Conservation (phyloP, 129 eudicot genomes). For the Flaveria brownii region DNA sequence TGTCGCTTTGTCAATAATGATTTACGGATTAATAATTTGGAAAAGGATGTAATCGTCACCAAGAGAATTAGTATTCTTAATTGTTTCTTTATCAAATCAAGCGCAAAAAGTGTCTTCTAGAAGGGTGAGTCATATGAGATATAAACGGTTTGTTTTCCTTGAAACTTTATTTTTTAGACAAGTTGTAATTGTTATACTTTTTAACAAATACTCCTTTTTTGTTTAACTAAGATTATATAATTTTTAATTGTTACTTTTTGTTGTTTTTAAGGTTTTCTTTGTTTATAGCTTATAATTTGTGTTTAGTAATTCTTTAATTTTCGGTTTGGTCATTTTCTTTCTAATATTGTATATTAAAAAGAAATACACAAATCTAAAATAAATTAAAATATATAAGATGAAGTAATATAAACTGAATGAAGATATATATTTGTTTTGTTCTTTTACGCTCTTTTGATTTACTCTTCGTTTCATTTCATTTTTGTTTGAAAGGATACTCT, state of each 20-base stretch:
- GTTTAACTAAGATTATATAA: neutral
- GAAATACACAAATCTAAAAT: no score
- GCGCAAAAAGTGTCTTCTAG: slow-evolving; percentile 8
- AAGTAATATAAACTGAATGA: no score
- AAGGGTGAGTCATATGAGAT: neutral
- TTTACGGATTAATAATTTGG: slow-evolving; percentile 1
- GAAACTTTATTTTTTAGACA: neutral
- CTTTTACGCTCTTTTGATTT: no score
- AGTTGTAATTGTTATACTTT: neutral
- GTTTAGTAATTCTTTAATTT: neutral
- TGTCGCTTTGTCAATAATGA: slow-evolving; percentile 18
- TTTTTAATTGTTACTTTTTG: neutral
- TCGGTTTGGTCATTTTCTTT: neutral
- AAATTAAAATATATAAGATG: no score
- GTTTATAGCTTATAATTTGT: neutral
- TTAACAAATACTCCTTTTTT: neutral
- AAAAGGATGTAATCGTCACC: neutral
- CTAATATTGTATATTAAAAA: neutral
- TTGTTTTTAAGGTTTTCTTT: neutral
- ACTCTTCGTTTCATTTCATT: no score
- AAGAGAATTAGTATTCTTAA: slow-evolving; percentile 25
- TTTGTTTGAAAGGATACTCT: no score
- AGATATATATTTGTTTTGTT: no score
- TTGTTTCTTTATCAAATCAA: slow-evolving; percentile 11
- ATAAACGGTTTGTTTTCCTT: neutral